Evolutionary conservation across 2,329 filamentous ascomycete genomes (phyloP), one percentile per base, ranked within the genome.

Genomic region (Lachnellula subtilissima): DNA sequence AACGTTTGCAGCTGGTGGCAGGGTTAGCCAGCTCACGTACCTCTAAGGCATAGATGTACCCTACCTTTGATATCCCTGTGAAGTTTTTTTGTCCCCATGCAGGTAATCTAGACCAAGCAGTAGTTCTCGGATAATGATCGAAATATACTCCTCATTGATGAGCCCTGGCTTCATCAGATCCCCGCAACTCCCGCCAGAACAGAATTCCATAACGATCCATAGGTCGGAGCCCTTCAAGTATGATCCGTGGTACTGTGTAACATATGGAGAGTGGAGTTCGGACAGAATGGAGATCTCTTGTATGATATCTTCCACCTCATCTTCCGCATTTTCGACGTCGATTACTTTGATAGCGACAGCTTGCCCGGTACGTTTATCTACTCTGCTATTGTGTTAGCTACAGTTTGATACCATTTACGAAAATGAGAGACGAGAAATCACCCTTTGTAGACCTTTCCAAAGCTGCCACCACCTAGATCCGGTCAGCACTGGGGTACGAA

Each of bases 181-280:
- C 48, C 90, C 91, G 70, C 94, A 97, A 74, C 93, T 97, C 4
- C 94, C 94, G 22, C 94, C 94, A 1, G 93, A 92, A 74, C 94
- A 99, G 69, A 94, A 99, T 73, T 99, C 94, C 94, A 99, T 99
- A 72, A 97, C 91, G 66, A 99, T 99, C 94, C 94, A 99, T 67
- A 99, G 76, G 75, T 97, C 90, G 2, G 92, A 94, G 23, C 93
- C 94, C 69, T 96, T 96, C 65, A 96, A 85, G 70, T 94, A 97
- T 55, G 93, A 97, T 64, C 94, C 94, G 75, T 96, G 91, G 78
- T 99, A 99, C 73, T 95, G 94, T 40, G 94, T 99, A 60, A 97
- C 93, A 70, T 95, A 96, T 17, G 91, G 91, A 17, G 93, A 97
- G 74, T 95, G 90, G 63, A 99, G 84, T 74, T 96, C 93, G 35